Conservation (phyloP, 129 eudicot species). For the Rutidosis leptorrhynchoides region DNA sequence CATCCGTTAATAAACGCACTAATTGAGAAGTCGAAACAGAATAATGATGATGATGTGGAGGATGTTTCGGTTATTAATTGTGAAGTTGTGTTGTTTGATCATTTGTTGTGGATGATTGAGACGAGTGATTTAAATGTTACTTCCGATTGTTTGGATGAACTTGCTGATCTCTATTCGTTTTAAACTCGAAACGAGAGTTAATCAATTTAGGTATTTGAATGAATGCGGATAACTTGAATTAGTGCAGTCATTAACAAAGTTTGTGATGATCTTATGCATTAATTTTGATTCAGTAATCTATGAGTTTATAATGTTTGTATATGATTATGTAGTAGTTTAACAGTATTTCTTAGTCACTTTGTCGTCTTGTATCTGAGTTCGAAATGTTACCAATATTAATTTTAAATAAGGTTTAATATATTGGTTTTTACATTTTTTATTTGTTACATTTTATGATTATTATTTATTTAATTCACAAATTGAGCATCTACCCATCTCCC, state of each 20-base stretch:
- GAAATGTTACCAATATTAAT: too few species aligned
- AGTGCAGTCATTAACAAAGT: constrained; percentile 15
- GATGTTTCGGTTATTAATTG: constrained; percentile 42
- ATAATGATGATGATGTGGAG: neutral
- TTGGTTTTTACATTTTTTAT: too few species aligned
- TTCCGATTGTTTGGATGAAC: constrained; percentile 58
- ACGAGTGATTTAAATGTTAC: constrained; percentile 46
- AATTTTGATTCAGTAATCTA: constrained; percentile 18
- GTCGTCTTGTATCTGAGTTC: too few species aligned
- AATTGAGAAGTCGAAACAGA: constrained; percentile 41
- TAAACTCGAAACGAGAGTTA: constrained; percentile 1
- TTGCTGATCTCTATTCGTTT: constrained; percentile 54
- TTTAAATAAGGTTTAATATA: too few species aligned
- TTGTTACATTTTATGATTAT: too few species aligned
- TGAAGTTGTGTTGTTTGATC: constrained; percentile 74
- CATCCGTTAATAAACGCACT: constrained; percentile 66
- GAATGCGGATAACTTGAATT: neutral
- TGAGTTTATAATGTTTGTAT: constrained; percentile 24
- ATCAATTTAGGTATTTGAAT: constrained; percentile 1
- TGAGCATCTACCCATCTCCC: too few species aligned
- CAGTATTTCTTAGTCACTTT: constrained; percentile 6
- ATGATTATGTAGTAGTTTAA: constrained; percentile 18
- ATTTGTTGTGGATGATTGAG: constrained; percentile 78
- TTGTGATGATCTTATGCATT: constrained; percentile 19
- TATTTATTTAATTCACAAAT: too few species aligned